Conservation (phyloP, 2,329 filamentous ascomycete genomes). For the Triangularia verruculosa region DNA sequence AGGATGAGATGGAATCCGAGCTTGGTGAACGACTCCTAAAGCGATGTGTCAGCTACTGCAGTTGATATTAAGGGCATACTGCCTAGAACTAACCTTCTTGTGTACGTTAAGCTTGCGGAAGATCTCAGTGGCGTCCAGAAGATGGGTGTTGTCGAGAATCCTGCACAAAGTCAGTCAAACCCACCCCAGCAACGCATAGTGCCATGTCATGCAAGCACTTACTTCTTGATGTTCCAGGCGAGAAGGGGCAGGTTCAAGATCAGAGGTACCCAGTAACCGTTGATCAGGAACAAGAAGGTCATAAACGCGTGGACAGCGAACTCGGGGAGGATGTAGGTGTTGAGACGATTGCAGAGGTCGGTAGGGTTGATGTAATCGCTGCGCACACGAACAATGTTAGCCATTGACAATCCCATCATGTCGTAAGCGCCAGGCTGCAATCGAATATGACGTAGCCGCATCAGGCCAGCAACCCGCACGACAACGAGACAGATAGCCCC, state of each 20-base stretch:
- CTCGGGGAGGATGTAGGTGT: constrained; percentile 99
- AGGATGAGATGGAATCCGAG: constrained; percentile 97
- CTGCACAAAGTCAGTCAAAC: constrained; percentile 47
- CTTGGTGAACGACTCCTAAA: constrained; percentile 96
- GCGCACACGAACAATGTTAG: constrained; percentile 21
- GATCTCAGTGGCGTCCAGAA: constrained; percentile 96
- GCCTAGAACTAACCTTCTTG: constrained; percentile 75
- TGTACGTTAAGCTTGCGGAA: constrained; percentile 99
- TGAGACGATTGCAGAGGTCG: constrained; percentile 99
- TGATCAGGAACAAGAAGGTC: constrained; percentile 94
- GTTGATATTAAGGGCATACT: no score
- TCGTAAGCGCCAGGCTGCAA: constrained; percentile 3
- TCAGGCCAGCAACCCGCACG: neutral
- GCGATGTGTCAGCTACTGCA: constrained; percentile 14
- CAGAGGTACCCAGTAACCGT: constrained; percentile 96
- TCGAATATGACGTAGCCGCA: constrained; percentile 7
- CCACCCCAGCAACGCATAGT: neutral
- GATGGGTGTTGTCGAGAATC: constrained; percentile 94
- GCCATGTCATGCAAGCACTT: constrained; percentile 41
- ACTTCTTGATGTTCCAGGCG: constrained; percentile 98
- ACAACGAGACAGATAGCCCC: neutral
- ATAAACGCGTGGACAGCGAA: constrained; percentile 95
- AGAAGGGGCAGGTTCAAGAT: constrained; percentile 89
- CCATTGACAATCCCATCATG: neutral
- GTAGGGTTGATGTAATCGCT: constrained; percentile 99